phyloP scores from a whole-genome alignment of 306 rosid genomes.

The Albizia julibrissin region DNA sequence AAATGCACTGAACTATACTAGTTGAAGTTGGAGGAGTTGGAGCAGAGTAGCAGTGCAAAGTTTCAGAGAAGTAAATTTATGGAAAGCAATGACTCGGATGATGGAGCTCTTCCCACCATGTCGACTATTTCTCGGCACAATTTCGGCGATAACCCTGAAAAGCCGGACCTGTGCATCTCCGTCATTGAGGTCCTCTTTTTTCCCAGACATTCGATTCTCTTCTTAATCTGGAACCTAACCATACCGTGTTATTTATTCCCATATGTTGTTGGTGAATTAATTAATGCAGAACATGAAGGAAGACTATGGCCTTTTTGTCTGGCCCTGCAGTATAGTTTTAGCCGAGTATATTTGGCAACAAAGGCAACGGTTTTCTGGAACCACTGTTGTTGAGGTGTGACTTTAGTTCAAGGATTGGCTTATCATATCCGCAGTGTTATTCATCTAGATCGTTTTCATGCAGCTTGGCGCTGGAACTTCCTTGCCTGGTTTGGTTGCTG shows the following conservation, averaged over 20 bases:
- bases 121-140: constrained; percentile 61
- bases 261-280: neutral
- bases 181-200: constrained; percentile 51
- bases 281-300: constrained; percentile 30
- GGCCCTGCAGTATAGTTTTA: constrained; percentile 78
- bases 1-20: neutral
- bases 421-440: neutral
- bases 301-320: constrained; percentile 65
- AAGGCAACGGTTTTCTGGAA: constrained; percentile 51
- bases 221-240: constrained; percentile 4
- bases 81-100: constrained; percentile 39
- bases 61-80: constrained; percentile 22
- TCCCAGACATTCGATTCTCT: neutral
- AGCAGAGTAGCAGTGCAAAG: neutral
- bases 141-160: constrained; percentile 48
- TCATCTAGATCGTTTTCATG: neutral
- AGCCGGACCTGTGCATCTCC: constrained; percentile 50
- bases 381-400: constrained; percentile 53
- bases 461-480: constrained; percentile 77
- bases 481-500: constrained; percentile 67
- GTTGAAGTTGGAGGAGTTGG: neutral
- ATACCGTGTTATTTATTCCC: neutral
- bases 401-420: neutral
- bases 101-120: constrained; percentile 33
- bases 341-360: constrained; percentile 76